Base-by-base conservation (phyloP, 1,284 basidiomycete genomes). In the Gymnopus androsaceus region DNA sequence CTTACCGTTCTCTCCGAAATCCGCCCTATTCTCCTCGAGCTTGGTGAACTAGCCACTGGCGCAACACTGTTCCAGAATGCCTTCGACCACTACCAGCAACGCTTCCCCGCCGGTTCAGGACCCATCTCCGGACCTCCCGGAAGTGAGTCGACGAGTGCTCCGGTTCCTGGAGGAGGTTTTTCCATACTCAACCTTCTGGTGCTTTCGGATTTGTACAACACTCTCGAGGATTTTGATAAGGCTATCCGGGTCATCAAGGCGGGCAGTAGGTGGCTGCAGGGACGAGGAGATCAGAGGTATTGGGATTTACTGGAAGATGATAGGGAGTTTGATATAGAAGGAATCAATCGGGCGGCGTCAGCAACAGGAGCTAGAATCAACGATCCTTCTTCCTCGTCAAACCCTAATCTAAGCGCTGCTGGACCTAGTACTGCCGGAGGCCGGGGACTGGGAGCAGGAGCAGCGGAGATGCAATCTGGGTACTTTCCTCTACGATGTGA, bases 181-280 rank as follows among this genome's bases (percentile, higher is more conserved):
- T 77, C 75, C 14, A 72, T 81, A 51, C 82, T 89, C 68, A 83
- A 89, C 59, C 63, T 90, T 3, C 85, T 94, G 27, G 85, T 90
- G 1, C 81, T 98, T 1, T 87, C 90, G 3, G 95, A 98, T 66
- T 77, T 96, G 37, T 84, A 93, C 62, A 87, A 94, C 59, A 80
- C 84, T 0, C 72, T 88, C 15, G 84, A 82, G 0, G 83, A 90
- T 59, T 80, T 91, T 61, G 84, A 87, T 37, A 78, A 81, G 28
- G 89, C 90, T 0, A 76, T 95, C 11, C 75, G 83, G 12, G 82
- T 85, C 0, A 87, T 97, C 54, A 79, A 90, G 37, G 77, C 79
- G 51, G 95, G 94, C 0, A 88, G 85, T 49, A 75, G 96, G 45
- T 98, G 95, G 95, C 72, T 98, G 11, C 93, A 96, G 68, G 92